Percentiles rank a stretch among this genome's conserved stretches.
phyloP scores from a whole-genome alignment of 1,284 basidiomycete genomes.

The Cutaneotrichosporon sp. region DNA sequence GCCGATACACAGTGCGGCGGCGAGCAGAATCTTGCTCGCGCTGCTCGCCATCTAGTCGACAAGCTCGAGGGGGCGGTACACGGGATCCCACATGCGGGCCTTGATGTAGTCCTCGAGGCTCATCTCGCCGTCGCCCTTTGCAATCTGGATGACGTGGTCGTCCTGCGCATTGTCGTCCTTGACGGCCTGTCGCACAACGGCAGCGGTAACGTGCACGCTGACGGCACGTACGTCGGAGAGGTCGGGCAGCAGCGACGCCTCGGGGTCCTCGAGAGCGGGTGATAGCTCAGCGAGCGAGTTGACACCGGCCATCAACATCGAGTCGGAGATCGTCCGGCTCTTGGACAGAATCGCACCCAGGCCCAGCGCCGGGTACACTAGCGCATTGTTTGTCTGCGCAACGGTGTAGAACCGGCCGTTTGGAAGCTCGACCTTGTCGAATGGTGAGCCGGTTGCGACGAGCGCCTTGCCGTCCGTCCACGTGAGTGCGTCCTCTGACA shows the following conservation, averaged over 20 bases:
- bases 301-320: slow-evolving; percentile 64
- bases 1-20: too few species aligned
- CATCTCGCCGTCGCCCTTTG: slow-evolving; percentile 34
- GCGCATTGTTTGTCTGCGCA: slow-evolving; percentile 55
- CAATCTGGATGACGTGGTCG: slow-evolving; percentile 36
- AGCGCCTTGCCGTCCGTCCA: slow-evolving; percentile 73
- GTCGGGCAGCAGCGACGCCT: slow-evolving; percentile 53
- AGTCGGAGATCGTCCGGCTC: slow-evolving; percentile 61
- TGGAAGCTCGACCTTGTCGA: slow-evolving; percentile 65
- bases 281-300: slow-evolving; percentile 64
- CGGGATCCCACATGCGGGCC: slow-evolving; percentile 45
- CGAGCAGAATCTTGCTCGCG: too few species aligned
- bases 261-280: slow-evolving; percentile 63
- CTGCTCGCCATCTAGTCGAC: slow-evolving; percentile 32
- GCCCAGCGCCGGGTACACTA: slow-evolving; percentile 74
- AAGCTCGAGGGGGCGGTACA: slow-evolving; percentile 42
- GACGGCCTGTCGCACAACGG: slow-evolving; percentile 71
- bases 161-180: slow-evolving; percentile 56
- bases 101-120: slow-evolving; percentile 42
- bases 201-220: slow-evolving; percentile 55
- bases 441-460: slow-evolving; percentile 75
- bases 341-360: slow-evolving; percentile 63
- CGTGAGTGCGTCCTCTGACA: slow-evolving; percentile 27
- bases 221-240: slow-evolving; percentile 67
- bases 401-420: slow-evolving; percentile 50